Evolutionary conservation across 495 filamentous ascomycete species (phyloP), one percentile per base, ranked within the genome.

Genomic region (Pyronema domesticum): DNA sequence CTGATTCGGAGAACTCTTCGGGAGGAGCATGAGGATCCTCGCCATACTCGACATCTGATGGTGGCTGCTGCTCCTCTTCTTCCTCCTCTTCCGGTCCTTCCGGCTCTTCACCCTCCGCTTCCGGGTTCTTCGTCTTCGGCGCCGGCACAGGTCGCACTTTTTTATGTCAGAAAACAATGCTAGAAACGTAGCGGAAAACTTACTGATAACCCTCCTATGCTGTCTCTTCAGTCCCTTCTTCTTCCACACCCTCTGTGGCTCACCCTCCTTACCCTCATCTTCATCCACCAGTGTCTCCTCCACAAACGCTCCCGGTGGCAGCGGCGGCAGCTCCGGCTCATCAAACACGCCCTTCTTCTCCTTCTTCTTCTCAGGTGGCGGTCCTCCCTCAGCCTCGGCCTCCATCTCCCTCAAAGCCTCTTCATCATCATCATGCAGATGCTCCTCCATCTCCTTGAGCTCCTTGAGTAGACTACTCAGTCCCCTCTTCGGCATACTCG

Each of bases 181-280:
- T 3, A 30, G 33, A 19, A 23, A 57, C 14, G 50, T n/a, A 46
- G 4, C 30, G 15, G 13, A 9, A 33, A 43, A 35, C 63, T 70
- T 78, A 80, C 94, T 89, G 39, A 77, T 83, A n/a, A 83, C 79
- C 39, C 75, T 68, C 49, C 83, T 73, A 2, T 89, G 94, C 36
- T 83, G 86, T 42, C 89, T 76, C 69, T 96, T 96, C 64, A 86
- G 80, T 0, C 89, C 89, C 68, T 82, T 86, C 75, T 96, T 96
- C 71, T 94, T 95, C 71, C 80, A 95, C 2, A 76, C 68, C 48
- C 75, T 78, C 15, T 76, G 60, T 0, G 76, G 74, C 3, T 72
- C 56, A 10, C 57, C 57, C 17, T 74, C 72, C 10, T 73, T 70
- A 1, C 72, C 71, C 1, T 68, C 68, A 49, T 69, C 72, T 51